Evolutionary conservation across 2,329 filamentous ascomycete genomes (phyloP).

Genomic region (Lasiodiplodia sp.): DNA sequence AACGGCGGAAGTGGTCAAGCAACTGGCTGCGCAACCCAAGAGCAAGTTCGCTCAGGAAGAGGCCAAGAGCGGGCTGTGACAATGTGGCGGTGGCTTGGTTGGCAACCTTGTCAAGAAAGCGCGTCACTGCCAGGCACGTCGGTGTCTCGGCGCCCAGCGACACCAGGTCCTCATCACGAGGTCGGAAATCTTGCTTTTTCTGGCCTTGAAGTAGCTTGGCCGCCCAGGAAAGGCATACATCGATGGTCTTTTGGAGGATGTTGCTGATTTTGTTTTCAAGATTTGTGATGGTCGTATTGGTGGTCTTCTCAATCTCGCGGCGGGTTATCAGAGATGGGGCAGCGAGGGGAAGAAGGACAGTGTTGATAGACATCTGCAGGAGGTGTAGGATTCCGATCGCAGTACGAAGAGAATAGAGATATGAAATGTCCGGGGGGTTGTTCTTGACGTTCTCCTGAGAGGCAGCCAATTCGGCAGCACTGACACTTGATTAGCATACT

Average conservation of each 20-base stretch:
- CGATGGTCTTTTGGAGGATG: slow-evolving; percentile 72
- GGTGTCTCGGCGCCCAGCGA: slow-evolving; percentile 65
- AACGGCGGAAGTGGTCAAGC: slow-evolving; percentile 93
- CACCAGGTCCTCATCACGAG: slow-evolving; percentile 73
- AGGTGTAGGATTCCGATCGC: slow-evolving; percentile 90
- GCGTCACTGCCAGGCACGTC: slow-evolving; percentile 81
- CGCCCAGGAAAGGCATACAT: slow-evolving; percentile 79
- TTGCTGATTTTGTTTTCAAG: slow-evolving; percentile 85
- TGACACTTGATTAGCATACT: slow-evolving; percentile 29
- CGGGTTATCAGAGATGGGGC: slow-evolving; percentile 89
- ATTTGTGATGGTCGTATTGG: slow-evolving; percentile 73
- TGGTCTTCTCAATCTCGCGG: slow-evolving; percentile 86
- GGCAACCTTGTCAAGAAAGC: slow-evolving; percentile 75
- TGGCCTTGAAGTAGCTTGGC: slow-evolving; percentile 75
- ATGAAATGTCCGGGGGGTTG: slow-evolving; percentile 84
- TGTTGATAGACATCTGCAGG: slow-evolving; percentile 90
- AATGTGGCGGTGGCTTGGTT: slow-evolving; percentile 71
- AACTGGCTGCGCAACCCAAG: slow-evolving; percentile 78
- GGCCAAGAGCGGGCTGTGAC: slow-evolving; percentile 82
- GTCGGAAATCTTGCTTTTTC: slow-evolving; percentile 88
- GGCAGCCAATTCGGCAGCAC: slow-evolving; percentile 70
- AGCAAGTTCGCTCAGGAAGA: slow-evolving; percentile 84
- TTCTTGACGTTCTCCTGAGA: slow-evolving; percentile 79
- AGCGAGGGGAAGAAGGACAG: slow-evolving; percentile 88
- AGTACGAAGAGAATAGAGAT: slow-evolving; percentile 78